Conservation (phyloP, 805 yeast species). For the Kodamaea hsintzibuensis region DNA sequence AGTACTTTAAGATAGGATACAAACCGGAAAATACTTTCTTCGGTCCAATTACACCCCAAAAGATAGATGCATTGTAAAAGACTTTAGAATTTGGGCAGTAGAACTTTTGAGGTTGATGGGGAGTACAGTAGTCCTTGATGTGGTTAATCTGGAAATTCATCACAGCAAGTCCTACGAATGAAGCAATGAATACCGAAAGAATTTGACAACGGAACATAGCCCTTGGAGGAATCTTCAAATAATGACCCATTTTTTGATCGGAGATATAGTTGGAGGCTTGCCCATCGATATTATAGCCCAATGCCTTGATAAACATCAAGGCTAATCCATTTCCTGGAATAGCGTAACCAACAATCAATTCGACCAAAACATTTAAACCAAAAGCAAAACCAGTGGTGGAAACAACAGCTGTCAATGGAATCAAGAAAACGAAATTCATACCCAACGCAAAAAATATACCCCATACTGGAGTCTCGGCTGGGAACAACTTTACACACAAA, state of each 20-base stretch:
- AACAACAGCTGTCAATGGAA: conserved; percentile 31
- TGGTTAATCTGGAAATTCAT: conserved; percentile 19
- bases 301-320: conserved; percentile 53
- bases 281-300: conserved; percentile 56
- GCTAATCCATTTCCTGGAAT: conserved; percentile 39
- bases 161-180: conserved; percentile 24
- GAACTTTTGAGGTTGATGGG: conserved; percentile 23
- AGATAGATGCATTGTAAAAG: conserved; percentile 55
- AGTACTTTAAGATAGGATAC: conserved; percentile 34
- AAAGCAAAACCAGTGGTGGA: conserved; percentile 34
- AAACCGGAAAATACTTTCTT: conserved; percentile 34
- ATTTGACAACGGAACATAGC: conserved; percentile 49
- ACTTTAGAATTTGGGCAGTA: conserved; percentile 30
- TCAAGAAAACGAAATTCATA: conserved; percentile 33
- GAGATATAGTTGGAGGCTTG: conserved; percentile 56
- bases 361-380: conserved; percentile 38
- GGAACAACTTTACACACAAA: conserved; percentile 29
- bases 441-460: conserved; percentile 35
- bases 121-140: conserved; percentile 22
- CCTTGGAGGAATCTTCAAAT: conserved; percentile 63
- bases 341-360: conserved; percentile 39
- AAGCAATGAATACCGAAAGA: conserved; percentile 19
- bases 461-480: conserved; percentile 39
- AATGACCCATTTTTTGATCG: conserved; percentile 66
- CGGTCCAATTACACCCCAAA: conserved; percentile 60